Evolutionary conservation across 2,329 filamentous ascomycete species (phyloP).

Genomic region (Plectosphaerella sp.): DNA sequence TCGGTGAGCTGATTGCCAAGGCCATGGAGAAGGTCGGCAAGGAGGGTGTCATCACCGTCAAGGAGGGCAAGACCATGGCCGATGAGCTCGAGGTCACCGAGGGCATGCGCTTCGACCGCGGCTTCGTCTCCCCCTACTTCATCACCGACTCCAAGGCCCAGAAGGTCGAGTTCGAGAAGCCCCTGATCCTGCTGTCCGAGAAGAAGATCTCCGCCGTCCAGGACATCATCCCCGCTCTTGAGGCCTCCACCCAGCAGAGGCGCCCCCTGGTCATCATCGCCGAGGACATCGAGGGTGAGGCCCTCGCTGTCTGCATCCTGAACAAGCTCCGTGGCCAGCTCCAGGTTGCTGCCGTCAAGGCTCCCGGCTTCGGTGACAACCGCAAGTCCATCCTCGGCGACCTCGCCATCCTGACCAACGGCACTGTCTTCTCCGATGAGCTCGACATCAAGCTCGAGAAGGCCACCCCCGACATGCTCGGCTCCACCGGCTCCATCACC

Average conservation of each 20-base stretch:
- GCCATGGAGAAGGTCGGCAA: constrained; percentile 99
- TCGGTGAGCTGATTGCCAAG: constrained; percentile 92
- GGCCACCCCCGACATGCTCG: constrained; percentile 91
- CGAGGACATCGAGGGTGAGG: constrained; percentile 98
- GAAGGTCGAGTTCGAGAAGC: constrained; percentile 99
- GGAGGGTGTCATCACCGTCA: constrained; percentile 99
- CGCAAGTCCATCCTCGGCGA: constrained; percentile 99
- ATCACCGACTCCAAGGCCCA: constrained; percentile 98
- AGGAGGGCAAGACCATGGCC: constrained; percentile 98
- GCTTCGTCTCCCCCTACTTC: constrained; percentile 98
- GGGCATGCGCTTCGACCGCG: constrained; percentile 99
- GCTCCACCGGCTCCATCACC: constrained; percentile 95
- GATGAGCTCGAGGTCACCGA: constrained; percentile 99
- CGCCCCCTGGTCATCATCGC: constrained; percentile 97
- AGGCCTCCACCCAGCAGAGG: constrained; percentile 92
- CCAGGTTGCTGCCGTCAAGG: constrained; percentile 97
- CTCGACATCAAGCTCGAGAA: constrained; percentile 99
- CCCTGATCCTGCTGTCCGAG: constrained; percentile 95
- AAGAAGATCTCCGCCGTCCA: constrained; percentile 99
- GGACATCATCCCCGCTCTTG: constrained; percentile 96
- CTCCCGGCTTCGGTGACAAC: constrained; percentile 99
- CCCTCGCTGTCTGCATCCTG: constrained; percentile 96
- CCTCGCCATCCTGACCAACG: constrained; percentile 91
- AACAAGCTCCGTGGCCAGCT: constrained; percentile 99
- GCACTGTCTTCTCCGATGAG: constrained; percentile 96